These are phyloP conservation scores for Aureobasidium zeae DNA, from an alignment of 2,329 filamentous ascomycete species.

Conservation along the genomic window DNA sequence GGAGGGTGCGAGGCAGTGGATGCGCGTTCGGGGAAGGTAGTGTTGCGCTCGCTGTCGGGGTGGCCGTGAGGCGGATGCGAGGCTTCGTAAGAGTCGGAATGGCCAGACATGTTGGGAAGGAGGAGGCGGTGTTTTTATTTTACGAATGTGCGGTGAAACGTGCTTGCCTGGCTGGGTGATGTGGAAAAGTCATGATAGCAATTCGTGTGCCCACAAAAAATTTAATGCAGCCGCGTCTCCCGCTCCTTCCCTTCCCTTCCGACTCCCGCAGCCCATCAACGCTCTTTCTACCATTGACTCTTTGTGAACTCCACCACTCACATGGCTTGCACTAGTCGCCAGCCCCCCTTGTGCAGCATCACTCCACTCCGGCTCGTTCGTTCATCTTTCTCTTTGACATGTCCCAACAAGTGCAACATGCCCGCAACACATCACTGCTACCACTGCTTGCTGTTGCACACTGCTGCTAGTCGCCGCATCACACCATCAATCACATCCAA, in stretches of 20 bases:
- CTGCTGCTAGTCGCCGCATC: no score
- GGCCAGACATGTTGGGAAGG: constrained; percentile 23
- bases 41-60: constrained; percentile 23
- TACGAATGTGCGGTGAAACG: no score
- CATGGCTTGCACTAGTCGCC: constrained; percentile 14
- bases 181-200: constrained; percentile 5
- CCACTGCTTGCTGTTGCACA: no score
- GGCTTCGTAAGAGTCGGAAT: constrained; percentile 22
- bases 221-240: no score
- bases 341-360: constrained; percentile 8
- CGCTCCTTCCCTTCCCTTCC: background rate
- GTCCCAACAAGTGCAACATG: constrained; percentile 11
- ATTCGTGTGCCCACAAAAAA: background rate
- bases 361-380: constrained; percentile 14
- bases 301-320: background rate
- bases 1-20: constrained; percentile 28
- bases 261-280: background rate
- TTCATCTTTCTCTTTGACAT: constrained; percentile 5
- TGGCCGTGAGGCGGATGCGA: constrained; percentile 24
- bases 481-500: no score
- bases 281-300: background rate
- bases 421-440: background rate
- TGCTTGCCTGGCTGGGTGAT: no score
- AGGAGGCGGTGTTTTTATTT: no score
- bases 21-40: constrained; percentile 23